Percentiles rank a stretch among this genome's conserved stretches.
Conservation (phyloP, 257 asterid genomes). For the Nicotiana knightiana region DNA sequence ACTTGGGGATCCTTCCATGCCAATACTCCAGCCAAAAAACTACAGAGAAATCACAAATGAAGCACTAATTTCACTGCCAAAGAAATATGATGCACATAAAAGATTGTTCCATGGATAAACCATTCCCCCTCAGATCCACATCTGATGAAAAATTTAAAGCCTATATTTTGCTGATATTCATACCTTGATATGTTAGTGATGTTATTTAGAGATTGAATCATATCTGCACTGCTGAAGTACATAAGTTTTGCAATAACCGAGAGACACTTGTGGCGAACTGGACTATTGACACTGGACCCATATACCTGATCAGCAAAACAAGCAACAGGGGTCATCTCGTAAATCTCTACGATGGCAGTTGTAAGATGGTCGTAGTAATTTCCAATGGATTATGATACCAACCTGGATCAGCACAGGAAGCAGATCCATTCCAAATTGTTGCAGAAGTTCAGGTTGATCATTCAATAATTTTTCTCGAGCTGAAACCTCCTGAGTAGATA, state of each 20-base stretch:
- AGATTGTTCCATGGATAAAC: background rate
- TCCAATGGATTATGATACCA: constrained; percentile 14
- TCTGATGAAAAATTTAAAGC: background rate
- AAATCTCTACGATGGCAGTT: background rate
- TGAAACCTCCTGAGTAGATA: constrained; percentile 47
- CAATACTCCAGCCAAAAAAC: constrained; percentile 95
- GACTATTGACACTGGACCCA: constrained; percentile 96
- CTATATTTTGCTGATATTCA: constrained; percentile 4
- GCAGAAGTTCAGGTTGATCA: constrained; percentile 93
- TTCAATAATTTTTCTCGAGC: constrained; percentile 72
- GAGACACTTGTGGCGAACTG: constrained; percentile 96
- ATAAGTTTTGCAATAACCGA: constrained; percentile 90
- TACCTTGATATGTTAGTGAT: constrained; percentile 87
- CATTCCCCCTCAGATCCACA: background rate
- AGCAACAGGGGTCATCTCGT: background rate
- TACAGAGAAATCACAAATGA: constrained; percentile 23
- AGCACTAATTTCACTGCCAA: background rate
- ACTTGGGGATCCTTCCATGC: constrained; percentile 99
- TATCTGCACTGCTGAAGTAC: constrained; percentile 88
- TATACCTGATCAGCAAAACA: constrained; percentile 57
- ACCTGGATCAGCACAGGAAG: constrained; percentile 94
- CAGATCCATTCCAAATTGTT: constrained; percentile 90
- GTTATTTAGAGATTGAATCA: constrained; percentile 67
- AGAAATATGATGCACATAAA: constrained; percentile 5
- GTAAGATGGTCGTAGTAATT: background rate